phyloP scores from a whole-genome alignment of 2,329 filamentous ascomycete species.

The Aspergillus awamori region DNA sequence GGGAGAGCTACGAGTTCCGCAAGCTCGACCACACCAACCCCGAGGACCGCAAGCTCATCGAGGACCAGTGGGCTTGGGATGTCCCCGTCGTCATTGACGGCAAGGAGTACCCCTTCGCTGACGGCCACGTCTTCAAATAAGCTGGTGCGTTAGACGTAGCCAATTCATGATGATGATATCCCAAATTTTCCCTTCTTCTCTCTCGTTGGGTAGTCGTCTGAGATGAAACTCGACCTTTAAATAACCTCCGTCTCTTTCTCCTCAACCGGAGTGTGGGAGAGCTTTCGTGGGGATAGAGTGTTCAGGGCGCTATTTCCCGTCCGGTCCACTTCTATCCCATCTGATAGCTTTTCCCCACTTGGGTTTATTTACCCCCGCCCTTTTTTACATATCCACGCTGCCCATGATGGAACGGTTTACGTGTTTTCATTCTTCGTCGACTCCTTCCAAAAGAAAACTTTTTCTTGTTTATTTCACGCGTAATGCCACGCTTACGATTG shows the following conservation, averaged over 20 bases:
- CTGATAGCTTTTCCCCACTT: neutral
- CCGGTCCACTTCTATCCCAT: neutral
- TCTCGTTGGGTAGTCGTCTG: conserved; percentile 13
- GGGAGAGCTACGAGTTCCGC: conserved; percentile 92
- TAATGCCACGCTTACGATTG: conserved; percentile 24
- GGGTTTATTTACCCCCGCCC: conserved; percentile 1
- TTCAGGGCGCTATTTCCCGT: neutral
- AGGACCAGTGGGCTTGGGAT: conserved; percentile 91
- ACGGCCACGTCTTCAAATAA: conserved; percentile 99
- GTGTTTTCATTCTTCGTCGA: conserved; percentile 20
- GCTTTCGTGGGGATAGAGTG: neutral
- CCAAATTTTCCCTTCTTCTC: conserved; percentile 10
- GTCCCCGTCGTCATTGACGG: conserved; percentile 76
- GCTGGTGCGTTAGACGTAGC: conserved; percentile 32
- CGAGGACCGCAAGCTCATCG: conserved; percentile 83
- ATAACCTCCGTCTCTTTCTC: conserved; percentile 4
- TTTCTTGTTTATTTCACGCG: conserved; percentile 6
- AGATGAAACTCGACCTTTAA: conserved; percentile 14
- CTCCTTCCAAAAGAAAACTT: conserved; percentile 17
- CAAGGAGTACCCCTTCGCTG: conserved; percentile 86
- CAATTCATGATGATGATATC: conserved; percentile 26
- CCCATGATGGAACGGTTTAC: conserved; percentile 25
- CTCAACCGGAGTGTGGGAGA: neutral
- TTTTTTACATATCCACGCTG: conserved; percentile 13
- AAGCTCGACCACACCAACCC: conserved; percentile 90